Evolutionary conservation across 176 grass and related monocot genomes (phyloP).

Genomic region (Poa pratensis): DNA sequence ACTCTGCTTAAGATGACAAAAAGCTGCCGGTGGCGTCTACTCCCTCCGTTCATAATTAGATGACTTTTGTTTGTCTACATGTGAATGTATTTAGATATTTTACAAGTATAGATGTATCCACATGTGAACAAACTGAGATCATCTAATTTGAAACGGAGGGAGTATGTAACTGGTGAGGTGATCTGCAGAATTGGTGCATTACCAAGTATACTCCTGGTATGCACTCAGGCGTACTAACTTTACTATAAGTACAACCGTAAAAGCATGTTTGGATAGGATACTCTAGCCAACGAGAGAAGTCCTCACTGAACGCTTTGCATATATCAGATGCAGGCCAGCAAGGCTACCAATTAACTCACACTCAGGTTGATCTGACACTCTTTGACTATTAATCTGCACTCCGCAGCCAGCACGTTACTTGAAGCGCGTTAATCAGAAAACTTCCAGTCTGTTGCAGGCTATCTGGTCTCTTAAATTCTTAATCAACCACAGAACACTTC

Average conservation of each 20-base stretch:
- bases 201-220: no score
- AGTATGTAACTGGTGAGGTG: background rate
- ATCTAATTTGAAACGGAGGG: no score
- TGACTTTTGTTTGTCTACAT: no score
- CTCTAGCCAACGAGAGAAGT: background rate
- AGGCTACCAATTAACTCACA: background rate
- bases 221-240: no score
- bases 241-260: no score
- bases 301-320: background rate
- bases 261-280: no score
- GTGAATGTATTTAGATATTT: no score
- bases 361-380: background rate
- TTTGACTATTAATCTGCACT: background rate
- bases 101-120: no score
- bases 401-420: background rate
- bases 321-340: no score
- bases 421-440: background rate
- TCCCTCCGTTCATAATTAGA: no score
- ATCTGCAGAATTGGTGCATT: background rate
- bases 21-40: background rate
- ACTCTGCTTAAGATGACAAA: background rate
- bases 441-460: background rate
- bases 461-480: background rate
- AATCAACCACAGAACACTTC: slow-evolving; percentile 19
- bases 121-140: no score